Conservation (phyloP, 345 rosid genomes). For the Raphanus raphanistrum region DNA sequence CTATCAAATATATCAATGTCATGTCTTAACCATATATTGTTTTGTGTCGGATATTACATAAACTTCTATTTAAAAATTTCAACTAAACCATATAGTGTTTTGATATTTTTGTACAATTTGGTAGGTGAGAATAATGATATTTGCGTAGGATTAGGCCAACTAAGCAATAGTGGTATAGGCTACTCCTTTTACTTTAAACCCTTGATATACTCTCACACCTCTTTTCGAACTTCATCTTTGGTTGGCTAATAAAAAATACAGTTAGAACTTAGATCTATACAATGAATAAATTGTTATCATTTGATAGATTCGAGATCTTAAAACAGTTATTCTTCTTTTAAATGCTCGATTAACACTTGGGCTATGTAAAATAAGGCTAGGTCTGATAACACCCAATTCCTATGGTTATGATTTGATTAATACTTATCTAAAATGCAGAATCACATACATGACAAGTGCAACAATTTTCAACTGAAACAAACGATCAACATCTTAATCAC, state of each 20-base stretch:
- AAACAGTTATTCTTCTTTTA: neutral
- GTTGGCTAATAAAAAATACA: conserved; percentile 8
- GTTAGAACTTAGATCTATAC: neutral
- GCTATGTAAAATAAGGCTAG: neutral
- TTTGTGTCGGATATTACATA: conserved; percentile 12
- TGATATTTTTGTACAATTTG: conserved; percentile 22
- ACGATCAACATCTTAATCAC: conserved; percentile 14
- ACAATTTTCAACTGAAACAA: conserved; percentile 3
- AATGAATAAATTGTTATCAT: conserved; percentile 7
- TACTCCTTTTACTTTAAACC: conserved; percentile 21
- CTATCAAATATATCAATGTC: conserved; percentile 34
- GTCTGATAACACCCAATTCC: neutral
- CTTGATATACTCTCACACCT: conserved; percentile 21
- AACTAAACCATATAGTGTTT: conserved; percentile 25
- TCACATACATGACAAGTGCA: conserved; percentile 10
- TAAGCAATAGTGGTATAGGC: conserved; percentile 16
- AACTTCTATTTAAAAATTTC: conserved; percentile 17
- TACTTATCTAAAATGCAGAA: neutral
- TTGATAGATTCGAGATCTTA: neutral
- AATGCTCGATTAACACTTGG: neutral
- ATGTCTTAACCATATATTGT: conserved; percentile 21
- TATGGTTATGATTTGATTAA: neutral
- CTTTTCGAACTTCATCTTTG: conserved; percentile 19
- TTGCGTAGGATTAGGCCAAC: conserved; percentile 28
- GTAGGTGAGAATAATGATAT: conserved; percentile 17